These are phyloP conservation scores for Veloboletus limbatus DNA, from an alignment of 1,284 basidiomycete species.

Conservation along the genomic window DNA sequence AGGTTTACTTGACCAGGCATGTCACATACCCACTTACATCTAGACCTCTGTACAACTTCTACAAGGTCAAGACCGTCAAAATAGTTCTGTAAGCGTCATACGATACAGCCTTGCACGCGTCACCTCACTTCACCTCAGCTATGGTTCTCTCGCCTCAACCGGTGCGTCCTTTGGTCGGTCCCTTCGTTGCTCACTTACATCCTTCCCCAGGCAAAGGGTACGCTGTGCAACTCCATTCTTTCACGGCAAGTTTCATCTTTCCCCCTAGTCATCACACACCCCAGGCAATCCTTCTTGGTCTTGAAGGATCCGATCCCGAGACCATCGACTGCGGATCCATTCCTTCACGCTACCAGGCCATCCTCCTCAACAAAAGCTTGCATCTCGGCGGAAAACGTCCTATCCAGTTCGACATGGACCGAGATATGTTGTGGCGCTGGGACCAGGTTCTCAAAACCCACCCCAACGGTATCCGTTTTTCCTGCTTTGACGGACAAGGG, in stretches of 20 bases:
- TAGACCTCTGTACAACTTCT: constrained; percentile 5
- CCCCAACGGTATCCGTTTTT: constrained; percentile 92
- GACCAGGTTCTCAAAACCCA: constrained; percentile 78
- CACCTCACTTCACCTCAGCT: constrained; percentile 40
- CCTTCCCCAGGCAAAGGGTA: constrained; percentile 73
- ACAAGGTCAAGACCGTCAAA: constrained; percentile 75
- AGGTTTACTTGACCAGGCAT: constrained; percentile 68
- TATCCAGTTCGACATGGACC: constrained; percentile 82
- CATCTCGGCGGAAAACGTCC: constrained; percentile 69
- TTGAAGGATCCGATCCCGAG: constrained; percentile 86
- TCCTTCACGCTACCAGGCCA: constrained; percentile 68
- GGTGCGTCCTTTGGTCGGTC: constrained; percentile 44
- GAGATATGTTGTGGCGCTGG: constrained; percentile 91
- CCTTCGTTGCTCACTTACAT: constrained; percentile 24
- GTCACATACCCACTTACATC: constrained; percentile 6
- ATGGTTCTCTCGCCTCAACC: constrained; percentile 77
- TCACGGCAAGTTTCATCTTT: constrained; percentile 4
- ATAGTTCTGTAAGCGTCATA: constrained; percentile 67
- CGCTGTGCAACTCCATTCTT: constrained; percentile 15
- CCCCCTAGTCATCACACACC: constrained; percentile 84
- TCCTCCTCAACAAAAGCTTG: constrained; percentile 64
- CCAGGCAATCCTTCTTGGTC: constrained; percentile 86
- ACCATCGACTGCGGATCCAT: constrained; percentile 84
- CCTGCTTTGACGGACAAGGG: constrained; percentile 78
- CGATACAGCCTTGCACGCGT: background rate